Evolutionary conservation across 2,329 filamentous ascomycete genomes (phyloP).

Genomic region (Xylaria sp.): DNA sequence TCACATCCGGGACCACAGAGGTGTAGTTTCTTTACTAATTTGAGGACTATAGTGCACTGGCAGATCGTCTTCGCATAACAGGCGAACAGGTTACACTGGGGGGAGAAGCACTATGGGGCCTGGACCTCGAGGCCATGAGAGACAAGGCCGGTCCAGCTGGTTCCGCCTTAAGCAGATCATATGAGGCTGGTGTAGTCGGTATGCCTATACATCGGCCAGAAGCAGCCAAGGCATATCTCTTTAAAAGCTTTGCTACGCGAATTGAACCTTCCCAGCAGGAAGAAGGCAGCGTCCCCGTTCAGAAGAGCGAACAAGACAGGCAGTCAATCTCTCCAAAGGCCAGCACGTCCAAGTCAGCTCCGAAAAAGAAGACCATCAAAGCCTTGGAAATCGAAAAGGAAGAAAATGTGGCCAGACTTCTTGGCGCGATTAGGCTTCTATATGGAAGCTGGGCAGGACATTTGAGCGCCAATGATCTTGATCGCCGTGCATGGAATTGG

Average conservation of each 20-base stretch:
- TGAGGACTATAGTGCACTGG: conserved; percentile 55
- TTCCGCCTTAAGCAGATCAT: conserved; percentile 45
- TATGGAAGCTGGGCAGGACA: conserved; percentile 79
- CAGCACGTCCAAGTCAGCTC: conserved; percentile 38
- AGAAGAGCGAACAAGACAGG: conserved; percentile 1
- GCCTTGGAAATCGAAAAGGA: conserved; percentile 70
- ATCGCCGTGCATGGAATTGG: conserved; percentile 83
- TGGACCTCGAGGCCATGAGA: conserved; percentile 65
- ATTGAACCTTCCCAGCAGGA: conserved; percentile 38
- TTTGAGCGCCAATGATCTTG: conserved; percentile 73
- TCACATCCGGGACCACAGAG: too few relatives aligned
- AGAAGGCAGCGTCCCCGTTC: conserved; percentile 17
- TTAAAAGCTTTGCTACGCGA: conserved; percentile 68
- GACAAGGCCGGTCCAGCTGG: conserved; percentile 50
- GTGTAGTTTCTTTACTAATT: conserved; percentile 3
- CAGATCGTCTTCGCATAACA: conserved; percentile 59
- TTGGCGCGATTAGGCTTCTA: conserved; percentile 77
- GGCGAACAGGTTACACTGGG: conserved; percentile 55
- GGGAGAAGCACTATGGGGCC: conserved; percentile 69
- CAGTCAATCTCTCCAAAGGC: conserved; percentile 32
- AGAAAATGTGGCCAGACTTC: conserved; percentile 73
- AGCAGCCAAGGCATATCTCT: conserved; percentile 68
- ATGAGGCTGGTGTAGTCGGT: conserved; percentile 55
- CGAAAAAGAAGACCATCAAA: conserved; percentile 65
- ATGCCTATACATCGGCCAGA: conserved; percentile 82